Evolutionary conservation across 176 grass and related monocot genomes (phyloP).

Genomic region (Musa itinerans): DNA sequence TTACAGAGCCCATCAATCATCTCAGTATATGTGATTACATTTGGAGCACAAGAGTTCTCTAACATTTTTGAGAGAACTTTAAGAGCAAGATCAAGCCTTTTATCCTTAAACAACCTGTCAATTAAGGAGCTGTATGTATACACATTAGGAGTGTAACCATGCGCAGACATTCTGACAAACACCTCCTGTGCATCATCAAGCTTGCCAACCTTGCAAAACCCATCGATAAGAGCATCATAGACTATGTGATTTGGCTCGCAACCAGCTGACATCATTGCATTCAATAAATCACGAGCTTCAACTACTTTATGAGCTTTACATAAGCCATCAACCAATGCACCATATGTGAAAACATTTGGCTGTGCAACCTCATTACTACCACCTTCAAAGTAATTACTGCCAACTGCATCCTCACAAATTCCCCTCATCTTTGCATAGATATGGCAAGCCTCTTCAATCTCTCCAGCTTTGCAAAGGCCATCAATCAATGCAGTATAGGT

Average conservation of each 20-base stretch:
- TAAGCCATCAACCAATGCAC: conserved; percentile 87
- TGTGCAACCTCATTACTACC: conserved; percentile 14
- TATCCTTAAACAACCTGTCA: conserved; percentile 86
- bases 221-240: conserved; percentile 87
- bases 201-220: conserved; percentile 79
- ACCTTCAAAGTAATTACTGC: conserved; percentile 50
- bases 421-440: conserved; percentile 66
- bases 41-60: conserved; percentile 70
- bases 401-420: conserved; percentile 37
- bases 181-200: conserved; percentile 75
- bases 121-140: conserved; percentile 89
- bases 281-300: conserved; percentile 61
- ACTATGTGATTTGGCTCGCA: conserved; percentile 82
- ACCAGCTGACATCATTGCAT: conserved; percentile 56
- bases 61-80: conserved; percentile 91
- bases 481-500: conserved; percentile 89
- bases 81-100: conserved; percentile 87
- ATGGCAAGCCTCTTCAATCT: conserved; percentile 61
- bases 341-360: conserved; percentile 92
- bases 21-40: conserved; percentile 90
- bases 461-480: conserved; percentile 79
- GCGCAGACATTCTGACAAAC: conserved; percentile 72
- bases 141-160: conserved; percentile 68
- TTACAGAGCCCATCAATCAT: conserved; percentile 92
- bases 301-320: conserved; percentile 86